Evolutionary conservation across 2,329 filamentous ascomycete genomes (phyloP), one percentile per base, ranked within the genome.

Genomic region (Neospermospora avenae): DNA sequence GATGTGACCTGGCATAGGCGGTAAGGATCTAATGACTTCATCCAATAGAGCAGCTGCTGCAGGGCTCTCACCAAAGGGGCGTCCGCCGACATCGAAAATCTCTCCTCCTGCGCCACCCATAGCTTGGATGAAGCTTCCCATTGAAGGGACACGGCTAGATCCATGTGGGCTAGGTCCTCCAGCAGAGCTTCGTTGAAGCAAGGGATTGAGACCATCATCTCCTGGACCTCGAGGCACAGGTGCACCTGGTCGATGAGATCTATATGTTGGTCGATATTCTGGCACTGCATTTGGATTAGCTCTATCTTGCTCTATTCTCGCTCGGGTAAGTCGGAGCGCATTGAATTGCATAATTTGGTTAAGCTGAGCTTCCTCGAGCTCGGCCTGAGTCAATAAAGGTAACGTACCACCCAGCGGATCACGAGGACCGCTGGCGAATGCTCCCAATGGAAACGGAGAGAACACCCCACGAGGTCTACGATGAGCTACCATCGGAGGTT

Each of bases 171-270:
- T 73, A 25, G 75, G 69, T 22, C 77, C 76, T 51, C 71, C 57
- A 39, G 63, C 54, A 49, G 62, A 74, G 48, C 75, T 74, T 58
- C 90, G 87, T 65, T 92, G 88, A 57, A 98, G 84, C 13, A 98
- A 80, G 45, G 93, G 93, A 70, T 98, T 97, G 22, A 86, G 81
- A 3, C 91, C 92, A 71, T 97, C 93, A 65, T 96, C 91, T 25
- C 42, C 55, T 28, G 80, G 80, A 59, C 83, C 80, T 55, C 83
- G 76, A 34, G 82, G 78, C 20, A 76, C 62, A 41, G 67, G 62
- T 35, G 78, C 80, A 49, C 80, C 80, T 56, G 81, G 74, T 59
- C 84, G 79, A 67, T 85, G 81, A 7, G 77, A 75, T 62, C 80
- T 76, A 65, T 83, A 78, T 75, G 78, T 74, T 24, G 75, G 69